Evolutionary conservation across 352 stramenopile species (phyloP).

Genomic region (Thalassiosira livingstoniorum): DNA sequence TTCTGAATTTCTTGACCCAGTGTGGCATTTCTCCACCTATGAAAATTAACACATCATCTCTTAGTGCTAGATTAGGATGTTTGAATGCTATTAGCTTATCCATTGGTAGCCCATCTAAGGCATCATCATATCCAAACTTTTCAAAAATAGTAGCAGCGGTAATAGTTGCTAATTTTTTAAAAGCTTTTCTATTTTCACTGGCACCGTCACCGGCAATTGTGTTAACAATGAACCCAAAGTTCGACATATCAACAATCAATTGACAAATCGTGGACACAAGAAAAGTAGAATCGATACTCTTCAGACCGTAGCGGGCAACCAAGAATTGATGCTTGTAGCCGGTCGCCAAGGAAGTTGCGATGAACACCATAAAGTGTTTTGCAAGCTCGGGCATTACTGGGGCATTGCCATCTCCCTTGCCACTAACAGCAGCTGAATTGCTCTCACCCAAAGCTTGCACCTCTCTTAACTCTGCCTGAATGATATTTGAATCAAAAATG

Average conservation of each 20-base stretch:
- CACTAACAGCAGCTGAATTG: too few relatives aligned
- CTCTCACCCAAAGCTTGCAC: too few relatives aligned
- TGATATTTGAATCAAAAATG: constrained; percentile 29
- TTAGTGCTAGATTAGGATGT: constrained; percentile 2
- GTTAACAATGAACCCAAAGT: constrained; percentile 32
- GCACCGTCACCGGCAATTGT: constrained; percentile 23
- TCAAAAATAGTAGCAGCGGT: constrained; percentile 1
- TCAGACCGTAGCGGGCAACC: constrained; percentile 13
- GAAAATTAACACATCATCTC: constrained; percentile 7
- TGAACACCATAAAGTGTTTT: constrained; percentile 41
- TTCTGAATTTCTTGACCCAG: constrained; percentile 31
- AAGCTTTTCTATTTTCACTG: constrained; percentile 14
- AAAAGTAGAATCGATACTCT: background rate
- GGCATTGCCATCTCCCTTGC: constrained; percentile 4
- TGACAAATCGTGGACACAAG: background rate
- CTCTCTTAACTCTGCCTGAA: constrained; percentile 9
- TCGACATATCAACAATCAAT: background rate
- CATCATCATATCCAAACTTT: background rate
- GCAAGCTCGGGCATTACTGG: constrained; percentile 6
- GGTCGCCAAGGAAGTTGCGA: constrained; percentile 27
- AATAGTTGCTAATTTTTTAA: constrained; percentile 23
- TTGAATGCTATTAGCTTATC: constrained; percentile 23
- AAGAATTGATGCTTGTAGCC: constrained; percentile 29
- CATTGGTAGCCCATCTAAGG: constrained; percentile 6
- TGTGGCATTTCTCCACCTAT: constrained; percentile 41